Conservation (phyloP, 1,284 basidiomycete species). For the Puccinia novopanici region DNA sequence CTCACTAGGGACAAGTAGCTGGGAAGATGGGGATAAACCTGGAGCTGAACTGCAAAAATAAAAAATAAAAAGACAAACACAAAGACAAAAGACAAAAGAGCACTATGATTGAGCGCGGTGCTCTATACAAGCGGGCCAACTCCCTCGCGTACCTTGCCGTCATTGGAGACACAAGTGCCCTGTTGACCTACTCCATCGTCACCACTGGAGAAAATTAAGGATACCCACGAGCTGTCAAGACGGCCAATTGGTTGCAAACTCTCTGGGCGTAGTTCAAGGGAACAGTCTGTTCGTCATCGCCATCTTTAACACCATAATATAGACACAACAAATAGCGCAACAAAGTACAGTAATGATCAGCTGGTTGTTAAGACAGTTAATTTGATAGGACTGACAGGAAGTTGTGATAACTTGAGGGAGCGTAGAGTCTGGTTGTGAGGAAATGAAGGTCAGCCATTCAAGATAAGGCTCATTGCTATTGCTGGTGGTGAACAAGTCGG, state of each 20-base stretch:
- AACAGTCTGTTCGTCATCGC: conserved; percentile 54
- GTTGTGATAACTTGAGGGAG: conserved; percentile 28
- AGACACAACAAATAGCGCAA: too few species aligned
- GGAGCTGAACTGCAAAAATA: background rate
- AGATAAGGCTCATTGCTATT: conserved; percentile 46
- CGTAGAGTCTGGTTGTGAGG: background rate
- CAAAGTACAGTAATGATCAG: too few species aligned
- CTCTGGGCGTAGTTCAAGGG: conserved; percentile 50
- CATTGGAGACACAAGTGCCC: conserved; percentile 36
- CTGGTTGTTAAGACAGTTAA: too few species aligned
- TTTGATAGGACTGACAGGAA: conserved; percentile 33
- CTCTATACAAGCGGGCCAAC: too few species aligned
- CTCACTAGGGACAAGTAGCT: conserved; percentile 35
- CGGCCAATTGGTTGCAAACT: conserved; percentile 59
- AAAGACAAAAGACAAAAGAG: too few species aligned
- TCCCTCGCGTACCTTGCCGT: conserved; percentile 11
- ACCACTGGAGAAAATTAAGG: conserved; percentile 61
- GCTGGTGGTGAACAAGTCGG: background rate
- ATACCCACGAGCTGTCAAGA: conserved; percentile 60
- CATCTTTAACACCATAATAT: conserved; percentile 1
- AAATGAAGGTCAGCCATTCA: conserved; percentile 28
- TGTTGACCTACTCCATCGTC: conserved; percentile 52
- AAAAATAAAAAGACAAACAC: too few species aligned
- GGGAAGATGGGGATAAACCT: conserved; percentile 32
- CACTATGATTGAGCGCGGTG: too few species aligned